A percentile compares a stretch with the other conserved stretches of the same genome.
Evolutionary conservation across 2,329 filamentous ascomycete species (phyloP).

Genomic region (Monilinia polystroma): DNA sequence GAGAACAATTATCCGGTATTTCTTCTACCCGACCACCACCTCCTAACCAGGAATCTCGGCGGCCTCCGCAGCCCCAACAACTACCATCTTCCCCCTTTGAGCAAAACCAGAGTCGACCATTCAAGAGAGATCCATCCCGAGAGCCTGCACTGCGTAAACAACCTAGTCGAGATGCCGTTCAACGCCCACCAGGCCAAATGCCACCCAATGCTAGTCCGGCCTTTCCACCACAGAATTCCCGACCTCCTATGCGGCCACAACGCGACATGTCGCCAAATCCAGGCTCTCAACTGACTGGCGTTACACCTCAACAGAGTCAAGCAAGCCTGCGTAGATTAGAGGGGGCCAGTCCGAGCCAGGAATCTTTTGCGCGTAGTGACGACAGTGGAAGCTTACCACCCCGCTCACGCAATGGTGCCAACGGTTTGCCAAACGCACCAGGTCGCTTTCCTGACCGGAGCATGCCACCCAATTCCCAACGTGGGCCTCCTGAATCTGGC

Average conservation of each 20-base stretch:
- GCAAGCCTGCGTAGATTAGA: constrained; percentile 34
- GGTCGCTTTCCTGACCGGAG: constrained; percentile 40
- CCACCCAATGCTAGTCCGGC: constrained; percentile 25
- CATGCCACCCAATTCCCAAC: constrained; percentile 35
- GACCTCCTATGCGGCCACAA: constrained; percentile 33
- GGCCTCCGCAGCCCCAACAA: constrained; percentile 29
- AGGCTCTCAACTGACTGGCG: constrained; percentile 32
- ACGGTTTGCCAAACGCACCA: constrained; percentile 34
- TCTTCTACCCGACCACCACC: constrained; percentile 30
- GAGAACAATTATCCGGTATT: constrained; percentile 69
- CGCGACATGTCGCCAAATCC: constrained; percentile 37
- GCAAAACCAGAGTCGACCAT: constrained; percentile 32
- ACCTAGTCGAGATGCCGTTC: constrained; percentile 37
- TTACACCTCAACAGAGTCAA: constrained; percentile 30
- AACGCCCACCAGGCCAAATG: constrained; percentile 31
- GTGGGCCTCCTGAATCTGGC: constrained; percentile 36
- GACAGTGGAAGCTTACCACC: constrained; percentile 36
- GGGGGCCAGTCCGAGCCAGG: constrained; percentile 38
- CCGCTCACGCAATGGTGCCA: constrained; percentile 37
- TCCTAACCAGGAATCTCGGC: constrained; percentile 26
- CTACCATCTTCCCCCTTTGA: constrained; percentile 30
- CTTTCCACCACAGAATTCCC: constrained; percentile 33
- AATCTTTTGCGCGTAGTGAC: constrained; percentile 38
- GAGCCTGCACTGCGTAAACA: constrained; percentile 34
- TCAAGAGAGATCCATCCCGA: constrained; percentile 33